Conservation (phyloP, 345 rosid genomes). For the thale cress (Arabidopsis thaliana) region TAIR10.1 NC_003070.9:19658501-19659000, state of each 20-base stretch:
- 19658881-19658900: not conserved
- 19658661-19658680: constrained; percentile 33
- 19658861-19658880: constrained; percentile 32
- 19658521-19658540: not conserved
- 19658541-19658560: not conserved
- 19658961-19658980: constrained; percentile 29
- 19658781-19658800: constrained; percentile 31
- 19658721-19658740: not conserved
- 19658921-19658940: constrained; percentile 19
- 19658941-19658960: not conserved
- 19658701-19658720: not conserved
- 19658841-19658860: constrained; percentile 38
- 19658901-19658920: constrained; percentile 17
- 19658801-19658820: constrained; percentile 26
- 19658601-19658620: constrained; percentile 20
- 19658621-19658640: constrained; percentile 28
- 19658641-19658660: constrained; percentile 24
- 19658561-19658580: constrained; percentile 1
- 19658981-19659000: constrained; percentile 50
- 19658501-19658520: no score
- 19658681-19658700: constrained; percentile 4
- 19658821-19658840: constrained; percentile 4
- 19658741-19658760: constrained; percentile 20
- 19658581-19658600: constrained; percentile 31
- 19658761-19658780: constrained; percentile 32